A percentile compares a stretch with the other conserved stretches of the same genome.
phyloP scores from a whole-genome alignment of 2,329 filamentous ascomycete genomes.

The Colletotrichum sp. region DNA sequence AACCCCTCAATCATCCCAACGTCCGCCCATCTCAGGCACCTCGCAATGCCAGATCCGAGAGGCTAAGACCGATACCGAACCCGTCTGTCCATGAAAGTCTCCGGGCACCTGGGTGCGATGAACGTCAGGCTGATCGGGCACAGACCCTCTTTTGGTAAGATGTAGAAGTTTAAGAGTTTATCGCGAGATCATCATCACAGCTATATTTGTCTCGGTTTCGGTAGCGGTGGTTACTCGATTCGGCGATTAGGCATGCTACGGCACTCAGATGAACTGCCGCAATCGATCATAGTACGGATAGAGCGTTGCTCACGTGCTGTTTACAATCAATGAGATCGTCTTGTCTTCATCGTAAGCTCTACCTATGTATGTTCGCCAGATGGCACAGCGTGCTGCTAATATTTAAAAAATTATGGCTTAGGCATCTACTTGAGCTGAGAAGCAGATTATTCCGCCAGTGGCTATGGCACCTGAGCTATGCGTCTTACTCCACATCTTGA shows the following conservation, averaged over 20 bases:
- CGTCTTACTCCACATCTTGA: too few relatives aligned
- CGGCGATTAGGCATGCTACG: fast-evolving
- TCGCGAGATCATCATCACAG: neutral
- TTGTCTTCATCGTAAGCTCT: too few relatives aligned
- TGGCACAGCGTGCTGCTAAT: too few relatives aligned
- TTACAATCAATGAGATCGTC: too few relatives aligned
- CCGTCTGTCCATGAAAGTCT: neutral
- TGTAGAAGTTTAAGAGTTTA: neutral
- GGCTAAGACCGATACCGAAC: neutral
- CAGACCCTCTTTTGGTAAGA: neutral
- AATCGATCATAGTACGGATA: too few relatives aligned
- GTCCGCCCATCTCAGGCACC: neutral
- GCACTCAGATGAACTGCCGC: neutral
- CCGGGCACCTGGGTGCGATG: neutral
- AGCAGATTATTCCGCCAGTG: too few relatives aligned
- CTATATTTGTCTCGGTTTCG: neutral
- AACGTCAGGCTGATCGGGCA: neutral
- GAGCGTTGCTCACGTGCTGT: too few relatives aligned
- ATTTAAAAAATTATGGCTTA: too few relatives aligned
- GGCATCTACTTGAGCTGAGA: too few relatives aligned
- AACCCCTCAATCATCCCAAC: neutral
- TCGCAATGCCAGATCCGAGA: neutral
- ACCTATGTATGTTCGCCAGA: too few relatives aligned
- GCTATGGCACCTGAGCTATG: too few relatives aligned
- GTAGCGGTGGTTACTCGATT: neutral